Percentiles rank a stretch among this genome's conserved stretches.
Evolutionary conservation across 805 yeast genomes (phyloP).

Genomic region (Wickerhamiella qilinensis): DNA sequence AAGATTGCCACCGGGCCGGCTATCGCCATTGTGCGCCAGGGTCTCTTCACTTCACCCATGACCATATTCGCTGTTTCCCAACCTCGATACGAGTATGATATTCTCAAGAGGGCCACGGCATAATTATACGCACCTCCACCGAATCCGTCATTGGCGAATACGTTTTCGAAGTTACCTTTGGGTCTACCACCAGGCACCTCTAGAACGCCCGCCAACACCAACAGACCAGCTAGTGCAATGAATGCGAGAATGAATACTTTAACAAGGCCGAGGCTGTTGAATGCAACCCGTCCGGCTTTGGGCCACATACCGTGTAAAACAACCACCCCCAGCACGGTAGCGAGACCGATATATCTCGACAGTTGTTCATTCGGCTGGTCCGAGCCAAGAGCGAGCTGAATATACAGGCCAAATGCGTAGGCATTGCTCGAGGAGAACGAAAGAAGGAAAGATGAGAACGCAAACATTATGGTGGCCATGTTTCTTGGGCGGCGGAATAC

Average conservation of each 20-base stretch:
- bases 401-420: constrained; percentile 47
- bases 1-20: constrained; percentile 47
- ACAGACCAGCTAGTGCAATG: constrained; percentile 33
- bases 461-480: constrained; percentile 32
- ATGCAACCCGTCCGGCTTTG: constrained; percentile 32
- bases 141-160: constrained; percentile 27
- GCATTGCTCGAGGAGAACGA: constrained; percentile 50
- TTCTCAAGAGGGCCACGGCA: constrained; percentile 41
- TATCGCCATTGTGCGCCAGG: constrained; percentile 37
- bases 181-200: constrained; percentile 17
- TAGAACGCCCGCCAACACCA: constrained; percentile 25
- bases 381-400: constrained; percentile 29
- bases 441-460: constrained; percentile 38
- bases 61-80: constrained; percentile 60
- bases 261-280: constrained; percentile 38
- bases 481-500: constrained; percentile 39
- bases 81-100: constrained; percentile 50
- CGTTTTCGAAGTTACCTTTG: constrained; percentile 22
- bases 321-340: constrained; percentile 25
- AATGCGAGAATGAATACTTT: constrained; percentile 35
- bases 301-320: constrained; percentile 35
- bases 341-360: constrained; percentile 34
- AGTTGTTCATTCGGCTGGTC: constrained; percentile 22
- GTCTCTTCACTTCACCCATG: constrained; percentile 39
- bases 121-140: constrained; percentile 33